Base-by-base conservation (phyloP, 1,139 yeast genomes). In the Suhomyces guaymorum region DNA sequence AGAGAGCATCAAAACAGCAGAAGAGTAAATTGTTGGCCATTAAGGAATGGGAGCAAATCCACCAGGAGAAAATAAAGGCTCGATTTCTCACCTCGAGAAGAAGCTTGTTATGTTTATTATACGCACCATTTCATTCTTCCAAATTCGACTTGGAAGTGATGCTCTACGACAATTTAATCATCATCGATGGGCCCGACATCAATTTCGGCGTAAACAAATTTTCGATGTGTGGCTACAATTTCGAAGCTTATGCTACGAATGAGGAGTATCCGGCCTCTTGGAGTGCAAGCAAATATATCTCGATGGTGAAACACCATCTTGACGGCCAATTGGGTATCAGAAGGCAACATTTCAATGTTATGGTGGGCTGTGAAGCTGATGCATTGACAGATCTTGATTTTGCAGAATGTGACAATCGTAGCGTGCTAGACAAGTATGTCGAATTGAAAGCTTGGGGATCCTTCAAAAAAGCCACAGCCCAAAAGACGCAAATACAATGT, bases 341-440 rank as follows among this genome's bases (percentile, higher is more conserved):
- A 26, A n/a, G 12, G 14, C 11, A 12, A 11, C 9, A 19, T 5
- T 17, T 15, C 12, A 16, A 21, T 2, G 27, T 28, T 1, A 13
- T 37, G 7, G 9, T 31, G 4, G 27, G 38, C 4, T 34, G 41
- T 15, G 41, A 37, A 13, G 32, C 34, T 6, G 41, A 37, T 34
- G 41, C 41, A 5, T 31, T 34, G 4, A 17, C 15, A 15, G 30
- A 29, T 7, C 20, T 10, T 4, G 31, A 35, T n/a, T 30, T 23
- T 15, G 14, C 17, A 7, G 9, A 24, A 7, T 33, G 24, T n/a
- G 38, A 34, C 18, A 9, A 27, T 8, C 17, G 20, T 14, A 13
- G 31, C 11, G 15, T 36, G n/a, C 24, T 37, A 23, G 15, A 22
- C 24, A 34, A 37, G 11, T 29, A 37, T 21, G n/a, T 31, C 10